phyloP scores from a whole-genome alignment of 106 monocot genomes.

The Phalaenopsis equestris region DNA sequence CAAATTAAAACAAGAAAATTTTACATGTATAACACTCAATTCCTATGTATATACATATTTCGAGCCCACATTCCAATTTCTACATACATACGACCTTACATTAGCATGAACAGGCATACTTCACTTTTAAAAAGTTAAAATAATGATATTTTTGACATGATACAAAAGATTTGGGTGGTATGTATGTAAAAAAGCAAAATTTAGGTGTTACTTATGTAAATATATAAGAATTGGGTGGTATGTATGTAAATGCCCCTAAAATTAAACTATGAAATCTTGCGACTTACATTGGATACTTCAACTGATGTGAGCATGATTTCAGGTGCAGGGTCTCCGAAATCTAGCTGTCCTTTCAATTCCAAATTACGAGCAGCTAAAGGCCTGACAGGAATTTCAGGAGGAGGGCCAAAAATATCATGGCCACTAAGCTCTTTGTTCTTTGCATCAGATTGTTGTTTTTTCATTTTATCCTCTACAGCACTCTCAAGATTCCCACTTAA shows the following conservation, averaged over 20 bases:
- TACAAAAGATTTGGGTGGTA: no score
- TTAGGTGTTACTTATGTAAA: no score
- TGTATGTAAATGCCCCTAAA: not conserved
- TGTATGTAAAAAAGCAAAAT: no score
- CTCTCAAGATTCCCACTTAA: slow-evolving; percentile 27
- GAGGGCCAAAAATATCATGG: slow-evolving; percentile 51
- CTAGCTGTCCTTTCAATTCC: slow-evolving; percentile 8
- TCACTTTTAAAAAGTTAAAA: no score
- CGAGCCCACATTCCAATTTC: no score
- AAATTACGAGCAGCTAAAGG: slow-evolving; percentile 13
- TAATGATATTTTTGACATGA: no score
- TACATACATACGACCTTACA: no score
- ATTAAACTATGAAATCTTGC: not conserved
- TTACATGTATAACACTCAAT: no score
- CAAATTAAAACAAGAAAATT: no score
- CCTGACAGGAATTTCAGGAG: slow-evolving; percentile 30
- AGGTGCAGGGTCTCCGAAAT: slow-evolving; percentile 11
- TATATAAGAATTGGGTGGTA: no score
- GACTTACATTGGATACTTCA: not conserved
- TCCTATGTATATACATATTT: no score
- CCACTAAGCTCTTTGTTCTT: slow-evolving; percentile 51
- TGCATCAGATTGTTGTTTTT: slow-evolving; percentile 36
- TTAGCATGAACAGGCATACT: no score
- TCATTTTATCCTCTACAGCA: slow-evolving; percentile 26
- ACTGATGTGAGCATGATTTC: slow-evolving; percentile 7